Evolutionary conservation across 2,329 filamentous ascomycete genomes (phyloP).

Genomic region (Escovopsis weberi): DNA sequence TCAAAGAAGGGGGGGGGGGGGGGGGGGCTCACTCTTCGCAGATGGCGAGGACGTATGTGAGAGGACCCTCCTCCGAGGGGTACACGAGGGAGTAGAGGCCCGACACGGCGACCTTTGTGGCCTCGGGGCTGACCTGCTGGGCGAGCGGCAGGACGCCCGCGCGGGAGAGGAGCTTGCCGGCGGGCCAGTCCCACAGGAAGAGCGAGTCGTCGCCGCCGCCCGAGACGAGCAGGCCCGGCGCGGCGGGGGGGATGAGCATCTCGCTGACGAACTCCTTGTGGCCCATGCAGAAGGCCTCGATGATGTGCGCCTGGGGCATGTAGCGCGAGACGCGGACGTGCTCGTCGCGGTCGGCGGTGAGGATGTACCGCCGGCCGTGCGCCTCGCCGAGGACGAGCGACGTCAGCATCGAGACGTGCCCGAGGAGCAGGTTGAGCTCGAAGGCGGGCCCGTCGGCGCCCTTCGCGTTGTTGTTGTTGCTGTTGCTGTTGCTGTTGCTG

Average conservation of each 20-base stretch:
- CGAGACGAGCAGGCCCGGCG: slow-evolving; percentile 56
- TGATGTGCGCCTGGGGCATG: slow-evolving; percentile 69
- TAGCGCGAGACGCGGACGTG: slow-evolving; percentile 83
- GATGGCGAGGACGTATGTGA: slow-evolving; percentile 32
- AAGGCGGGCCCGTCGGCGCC: slow-evolving; percentile 36
- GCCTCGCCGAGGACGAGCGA: slow-evolving; percentile 44
- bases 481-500: too few relatives aligned
- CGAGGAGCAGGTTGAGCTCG: slow-evolving; percentile 65
- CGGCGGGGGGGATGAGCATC: slow-evolving; percentile 47
- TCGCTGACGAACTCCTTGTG: slow-evolving; percentile 75
- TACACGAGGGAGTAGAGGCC: slow-evolving; percentile 23
- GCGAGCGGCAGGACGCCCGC: slow-evolving; percentile 35
- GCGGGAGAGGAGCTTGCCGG: slow-evolving; percentile 37
- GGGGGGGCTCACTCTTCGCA: slow-evolving; percentile 37
- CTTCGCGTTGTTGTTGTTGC: slow-evolving; percentile 7
- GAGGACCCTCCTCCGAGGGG: slow-evolving; percentile 13
- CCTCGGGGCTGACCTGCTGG: slow-evolving; percentile 20
- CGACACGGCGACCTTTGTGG: slow-evolving; percentile 33
- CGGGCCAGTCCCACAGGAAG: slow-evolving; percentile 70
- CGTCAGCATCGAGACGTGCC: slow-evolving; percentile 91
- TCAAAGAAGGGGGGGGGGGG: not conserved
- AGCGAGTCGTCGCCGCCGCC: slow-evolving; percentile 75
- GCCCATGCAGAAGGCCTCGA: slow-evolving; percentile 79
- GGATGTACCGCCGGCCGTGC: slow-evolving; percentile 31
- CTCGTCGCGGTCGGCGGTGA: slow-evolving; percentile 43